A percentile compares a stretch with the other conserved stretches of the same genome.
These are phyloP conservation scores for Cyclaneusma minus DNA, from an alignment of 2,329 filamentous ascomycete species.

Conservation along the genomic window DNA sequence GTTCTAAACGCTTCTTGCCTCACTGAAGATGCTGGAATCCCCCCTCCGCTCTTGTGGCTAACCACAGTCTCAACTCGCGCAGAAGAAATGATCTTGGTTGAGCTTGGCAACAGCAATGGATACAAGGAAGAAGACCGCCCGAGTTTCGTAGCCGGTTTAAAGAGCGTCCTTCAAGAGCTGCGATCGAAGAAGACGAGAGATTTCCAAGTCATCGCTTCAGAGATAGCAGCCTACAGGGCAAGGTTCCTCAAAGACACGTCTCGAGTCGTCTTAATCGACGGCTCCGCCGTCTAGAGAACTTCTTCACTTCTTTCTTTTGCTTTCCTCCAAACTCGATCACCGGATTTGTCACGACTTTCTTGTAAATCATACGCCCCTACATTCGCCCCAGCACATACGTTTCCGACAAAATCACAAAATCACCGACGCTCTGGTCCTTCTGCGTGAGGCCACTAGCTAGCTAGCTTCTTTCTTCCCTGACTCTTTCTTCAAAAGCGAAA, in stretches of 20 bases:
- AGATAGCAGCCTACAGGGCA: conserved; percentile 51
- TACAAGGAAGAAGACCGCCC: conserved; percentile 44
- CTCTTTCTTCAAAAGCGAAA: too few species aligned
- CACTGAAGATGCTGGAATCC: too few species aligned
- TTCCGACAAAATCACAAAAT: too few species aligned
- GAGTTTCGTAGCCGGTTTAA: conserved; percentile 47
- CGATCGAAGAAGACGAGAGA: conserved; percentile 45
- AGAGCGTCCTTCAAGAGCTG: conserved; percentile 42
- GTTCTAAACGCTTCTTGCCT: conserved; percentile 36
- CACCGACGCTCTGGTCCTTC: too few species aligned
- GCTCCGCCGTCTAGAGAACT: too few species aligned
- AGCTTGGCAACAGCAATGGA: conserved; percentile 51
- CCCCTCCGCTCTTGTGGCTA: conserved; percentile 10
- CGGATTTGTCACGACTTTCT: too few species aligned
- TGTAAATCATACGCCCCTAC: too few species aligned
- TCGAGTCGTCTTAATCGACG: conserved; percentile 43
- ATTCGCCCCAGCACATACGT: too few species aligned
- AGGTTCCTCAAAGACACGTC: conserved; percentile 48
- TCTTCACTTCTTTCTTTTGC: too few species aligned
- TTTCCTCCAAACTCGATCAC: too few species aligned
- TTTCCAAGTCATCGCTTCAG: conserved; percentile 49
- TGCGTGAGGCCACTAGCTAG: too few species aligned
- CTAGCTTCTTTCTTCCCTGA: too few species aligned
- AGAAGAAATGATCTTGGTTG: conserved; percentile 62
- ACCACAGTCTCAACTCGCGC: conserved; percentile 9